Percentiles rank a stretch among this genome's conserved stretches.
phyloP scores from a whole-genome alignment of 129 eudicot genomes.

The Pulicaria dysenterica region DNA sequence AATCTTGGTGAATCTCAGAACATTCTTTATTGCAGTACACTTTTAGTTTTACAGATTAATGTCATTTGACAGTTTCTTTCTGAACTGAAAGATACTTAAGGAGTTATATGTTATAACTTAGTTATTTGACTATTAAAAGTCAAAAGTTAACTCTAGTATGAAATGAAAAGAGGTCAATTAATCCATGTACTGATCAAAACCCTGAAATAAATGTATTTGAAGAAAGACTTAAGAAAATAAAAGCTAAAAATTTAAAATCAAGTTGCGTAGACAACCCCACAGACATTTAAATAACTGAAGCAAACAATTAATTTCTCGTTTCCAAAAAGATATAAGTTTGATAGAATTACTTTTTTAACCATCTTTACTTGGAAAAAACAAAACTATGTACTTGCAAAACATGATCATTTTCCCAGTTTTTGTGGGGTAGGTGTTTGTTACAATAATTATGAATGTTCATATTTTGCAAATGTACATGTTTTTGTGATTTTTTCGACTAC shows the following conservation, averaged over 20 bases:
- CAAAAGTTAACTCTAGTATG: slow-evolving; percentile 5
- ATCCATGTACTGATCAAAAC: not conserved
- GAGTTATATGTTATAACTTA: too few relatives aligned
- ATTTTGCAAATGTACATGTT: not conserved
- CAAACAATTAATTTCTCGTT: not conserved
- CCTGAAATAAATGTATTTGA: not conserved
- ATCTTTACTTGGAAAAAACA: not conserved
- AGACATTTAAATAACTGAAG: not conserved
- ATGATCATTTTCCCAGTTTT: not conserved
- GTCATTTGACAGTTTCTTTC: too few relatives aligned
- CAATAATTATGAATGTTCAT: not conserved
- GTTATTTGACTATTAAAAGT: slow-evolving; percentile 10
- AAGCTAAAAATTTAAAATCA: too few relatives aligned
- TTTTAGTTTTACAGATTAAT: too few relatives aligned
- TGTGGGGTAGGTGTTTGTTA: not conserved
- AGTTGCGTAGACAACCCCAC: not conserved
- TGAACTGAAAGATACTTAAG: too few relatives aligned
- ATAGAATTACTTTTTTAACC: too few relatives aligned
- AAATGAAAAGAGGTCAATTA: slow-evolving; percentile 1
- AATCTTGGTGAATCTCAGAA: too few relatives aligned
- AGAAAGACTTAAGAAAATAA: too few relatives aligned
- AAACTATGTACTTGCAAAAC: slow-evolving; percentile 12
- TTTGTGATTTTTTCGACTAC: slow-evolving; percentile 1
- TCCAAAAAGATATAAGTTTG: not conserved
- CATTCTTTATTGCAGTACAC: too few relatives aligned